Conservation (phyloP, 345 rosid species). For the Melastoma malabathricum region DNA sequence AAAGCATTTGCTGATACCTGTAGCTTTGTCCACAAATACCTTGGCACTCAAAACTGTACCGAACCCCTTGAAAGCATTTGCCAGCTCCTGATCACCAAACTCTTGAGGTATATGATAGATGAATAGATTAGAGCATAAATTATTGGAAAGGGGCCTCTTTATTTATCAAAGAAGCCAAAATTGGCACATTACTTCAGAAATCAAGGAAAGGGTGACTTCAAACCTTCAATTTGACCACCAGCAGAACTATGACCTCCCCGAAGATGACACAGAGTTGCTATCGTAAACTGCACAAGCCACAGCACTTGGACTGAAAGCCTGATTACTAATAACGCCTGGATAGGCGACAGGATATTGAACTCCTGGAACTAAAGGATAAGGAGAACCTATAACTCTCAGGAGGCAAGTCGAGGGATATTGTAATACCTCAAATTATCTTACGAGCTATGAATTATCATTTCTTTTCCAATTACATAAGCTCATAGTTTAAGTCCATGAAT, state of each 20-base stretch:
- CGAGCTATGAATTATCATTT: too few relatives aligned
- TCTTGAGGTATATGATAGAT: slow-evolving; percentile 98
- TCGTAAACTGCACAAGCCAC: slow-evolving; percentile 37
- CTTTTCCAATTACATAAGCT: too few relatives aligned
- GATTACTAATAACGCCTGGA: slow-evolving; percentile 41
- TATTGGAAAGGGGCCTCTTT: too few relatives aligned
- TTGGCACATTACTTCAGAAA: background rate
- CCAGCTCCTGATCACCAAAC: slow-evolving; percentile 86
- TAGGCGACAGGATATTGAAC: slow-evolving; percentile 65
- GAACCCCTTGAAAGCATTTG: slow-evolving; percentile 62
- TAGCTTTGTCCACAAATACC: slow-evolving; percentile 88
- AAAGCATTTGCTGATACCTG: slow-evolving; percentile 97
- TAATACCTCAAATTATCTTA: too few relatives aligned
- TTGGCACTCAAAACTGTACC: slow-evolving; percentile 90
- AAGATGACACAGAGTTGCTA: slow-evolving; percentile 38
- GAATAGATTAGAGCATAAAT: slow-evolving; percentile 44
- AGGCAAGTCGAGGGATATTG: too few relatives aligned
- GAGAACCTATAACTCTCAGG: slow-evolving; percentile 65
- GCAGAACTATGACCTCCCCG: slow-evolving; percentile 41
- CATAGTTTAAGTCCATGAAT: too few relatives aligned
- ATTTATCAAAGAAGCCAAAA: background rate
- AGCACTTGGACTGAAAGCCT: slow-evolving; percentile 42
- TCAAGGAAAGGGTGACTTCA: slow-evolving; percentile 1
- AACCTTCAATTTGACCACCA: slow-evolving; percentile 87
- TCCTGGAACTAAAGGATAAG: slow-evolving; percentile 55